Evolutionary conservation across 495 filamentous ascomycete species (phyloP).

Genomic region (Penicillium pulvis): DNA sequence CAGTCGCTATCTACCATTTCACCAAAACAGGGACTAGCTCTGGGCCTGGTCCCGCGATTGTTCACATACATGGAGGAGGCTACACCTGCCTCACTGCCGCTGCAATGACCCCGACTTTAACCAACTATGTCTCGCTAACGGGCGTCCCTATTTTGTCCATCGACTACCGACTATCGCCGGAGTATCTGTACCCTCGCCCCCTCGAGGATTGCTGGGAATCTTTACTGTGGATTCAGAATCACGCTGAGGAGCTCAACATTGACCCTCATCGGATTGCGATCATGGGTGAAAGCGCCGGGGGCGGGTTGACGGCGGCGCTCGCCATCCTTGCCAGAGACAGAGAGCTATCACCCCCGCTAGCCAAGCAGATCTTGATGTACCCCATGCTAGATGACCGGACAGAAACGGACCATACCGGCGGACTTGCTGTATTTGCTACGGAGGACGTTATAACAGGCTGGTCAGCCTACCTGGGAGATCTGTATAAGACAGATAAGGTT

Average conservation of each 20-base stretch:
- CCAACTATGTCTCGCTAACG: conserved; percentile 3
- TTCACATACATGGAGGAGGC: conserved; percentile 19
- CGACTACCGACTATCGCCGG: conserved; percentile 37
- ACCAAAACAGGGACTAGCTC: too few species aligned
- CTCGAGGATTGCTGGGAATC: conserved; percentile 43
- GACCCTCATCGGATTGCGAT: conserved; percentile 45
- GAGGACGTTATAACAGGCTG: conserved; percentile 31
- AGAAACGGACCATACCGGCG: conserved; percentile 10
- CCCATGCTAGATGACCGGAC: conserved; percentile 49
- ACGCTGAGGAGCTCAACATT: conserved; percentile 37
- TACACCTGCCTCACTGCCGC: conserved; percentile 11
- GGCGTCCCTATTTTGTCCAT: conserved; percentile 26
- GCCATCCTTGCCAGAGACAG: conserved; percentile 45
- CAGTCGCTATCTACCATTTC: too few species aligned
- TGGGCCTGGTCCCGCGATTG: too few species aligned
- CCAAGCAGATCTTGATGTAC: conserved; percentile 51
- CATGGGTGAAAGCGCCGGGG: conserved; percentile 58
- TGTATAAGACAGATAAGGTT: conserved; percentile 16
- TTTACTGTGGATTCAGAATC: conserved; percentile 41
- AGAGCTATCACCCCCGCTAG: conserved; percentile 36
- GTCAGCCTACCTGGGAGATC: conserved; percentile 28
- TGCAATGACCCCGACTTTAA: background rate
- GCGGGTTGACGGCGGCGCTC: conserved; percentile 46
- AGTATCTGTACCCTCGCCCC: conserved; percentile 33
- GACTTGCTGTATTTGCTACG: conserved; percentile 17